phyloP scores from a whole-genome alignment of 768 basidiomycete species.

The Agaricus subrufescens region DNA sequence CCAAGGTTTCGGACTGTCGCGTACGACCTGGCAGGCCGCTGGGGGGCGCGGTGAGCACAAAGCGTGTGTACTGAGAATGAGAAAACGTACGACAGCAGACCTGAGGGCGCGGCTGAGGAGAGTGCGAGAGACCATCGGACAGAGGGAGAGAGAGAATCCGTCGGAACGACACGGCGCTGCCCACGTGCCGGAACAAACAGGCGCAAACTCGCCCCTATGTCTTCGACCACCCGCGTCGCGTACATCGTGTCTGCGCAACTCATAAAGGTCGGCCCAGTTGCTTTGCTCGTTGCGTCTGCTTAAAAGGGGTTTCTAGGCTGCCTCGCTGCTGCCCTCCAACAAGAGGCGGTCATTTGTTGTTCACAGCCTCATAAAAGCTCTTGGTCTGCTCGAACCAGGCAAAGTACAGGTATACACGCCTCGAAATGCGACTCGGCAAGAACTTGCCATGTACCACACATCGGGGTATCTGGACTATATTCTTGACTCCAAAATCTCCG shows the following conservation, averaged over 20 bases:
- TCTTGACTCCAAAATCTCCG: conserved; percentile 30
- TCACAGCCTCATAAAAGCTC: conserved; percentile 54
- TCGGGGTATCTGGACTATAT: conserved; percentile 64
- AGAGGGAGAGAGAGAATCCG: no score
- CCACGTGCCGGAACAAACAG: not conserved
- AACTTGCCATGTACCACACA: conserved; percentile 67
- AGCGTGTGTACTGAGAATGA: not conserved
- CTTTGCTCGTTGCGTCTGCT: not conserved
- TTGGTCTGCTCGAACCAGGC: conserved; percentile 40
- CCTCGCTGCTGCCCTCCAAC: conserved; percentile 65
- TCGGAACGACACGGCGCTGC: no score
- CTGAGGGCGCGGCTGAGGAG: conserved; percentile 16
- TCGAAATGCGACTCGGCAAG: conserved; percentile 44
- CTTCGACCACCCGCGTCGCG: conserved; percentile 19
- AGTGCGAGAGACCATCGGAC: conserved; percentile 28
- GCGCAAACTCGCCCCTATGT: conserved; percentile 1
- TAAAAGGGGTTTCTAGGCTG: conserved; percentile 21
- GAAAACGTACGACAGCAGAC: conserved; percentile 20
- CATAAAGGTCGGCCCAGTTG: conserved; percentile 33
- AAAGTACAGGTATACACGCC: conserved; percentile 48
- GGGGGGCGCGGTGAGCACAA: conserved; percentile 5
- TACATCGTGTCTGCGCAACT: conserved; percentile 60
- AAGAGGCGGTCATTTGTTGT: conserved; percentile 59
- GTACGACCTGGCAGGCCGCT: conserved; percentile 63
- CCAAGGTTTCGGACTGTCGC: conserved; percentile 67